Base-by-base conservation (phyloP, 805 yeast species). In the Candida stauntonica region DNA sequence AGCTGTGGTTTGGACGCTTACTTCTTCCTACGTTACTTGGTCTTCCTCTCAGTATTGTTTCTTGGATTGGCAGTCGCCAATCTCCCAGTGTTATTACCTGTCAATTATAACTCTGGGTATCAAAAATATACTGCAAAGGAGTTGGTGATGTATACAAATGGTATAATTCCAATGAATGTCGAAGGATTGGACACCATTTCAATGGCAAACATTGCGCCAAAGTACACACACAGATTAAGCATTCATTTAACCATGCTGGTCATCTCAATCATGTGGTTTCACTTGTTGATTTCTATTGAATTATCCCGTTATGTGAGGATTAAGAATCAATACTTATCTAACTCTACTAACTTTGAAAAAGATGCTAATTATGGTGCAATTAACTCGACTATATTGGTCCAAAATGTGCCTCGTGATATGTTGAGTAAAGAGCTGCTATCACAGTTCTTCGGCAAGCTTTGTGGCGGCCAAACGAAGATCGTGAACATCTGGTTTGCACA, bases 1-100 rank as follows among this genome's bases (percentile, higher is more conserved):
- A 58, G 64, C 5, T 60, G 72, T 44, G 94, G 95, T 0, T 55
- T 85, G 7, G 96, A 87, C 57, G 78, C 88, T 0, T 86, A 81
- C 55, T 79, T 81, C 52, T 81, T 85, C 46, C 50, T 86, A 3
- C 58, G 95, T 35, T 86, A 73, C 49, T 52, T 86, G 32, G 57
- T 64, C 34, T 61, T 80, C 5, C 51, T 83, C 9, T 52, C 76
- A 23, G 44, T 71, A 2, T 65, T 81, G 32, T 81, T 81, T 51
- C 48, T 63, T 2, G 67, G 70, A 0, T 56, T 81, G 17, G 79
- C 86, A 0, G 36, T 72, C 0, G 42, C 81, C 9, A 74, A 77
- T 38, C 60, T 83, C 19, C 73, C 86, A 0, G 60, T 82, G 0
- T 61, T 87, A 23, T 49, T 84, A 3, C 89, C 93, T 0, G 63